These are phyloP conservation scores for Phanerodontia chrysosporium DNA, from an alignment of 768 basidiomycete genomes.

Conservation along the genomic window DNA sequence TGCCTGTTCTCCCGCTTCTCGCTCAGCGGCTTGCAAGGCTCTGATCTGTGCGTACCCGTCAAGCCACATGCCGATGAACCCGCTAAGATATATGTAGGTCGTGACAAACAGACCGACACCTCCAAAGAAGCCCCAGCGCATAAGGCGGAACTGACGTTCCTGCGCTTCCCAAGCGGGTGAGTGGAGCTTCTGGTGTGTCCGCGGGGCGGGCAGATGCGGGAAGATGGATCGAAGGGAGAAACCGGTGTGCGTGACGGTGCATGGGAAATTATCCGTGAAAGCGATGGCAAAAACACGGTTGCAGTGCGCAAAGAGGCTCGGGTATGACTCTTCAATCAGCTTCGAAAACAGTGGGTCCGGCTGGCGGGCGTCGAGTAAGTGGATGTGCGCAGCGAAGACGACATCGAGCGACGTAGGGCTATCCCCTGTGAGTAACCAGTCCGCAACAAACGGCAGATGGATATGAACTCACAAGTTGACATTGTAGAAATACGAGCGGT, in stretches of 20 bases:
- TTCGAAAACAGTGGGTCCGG: conserved; percentile 56
- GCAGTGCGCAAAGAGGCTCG: conserved; percentile 55
- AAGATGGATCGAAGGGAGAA: conserved; percentile 36
- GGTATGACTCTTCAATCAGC: conserved; percentile 52
- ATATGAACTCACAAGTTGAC: conserved; percentile 2
- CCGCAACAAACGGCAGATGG: not conserved
- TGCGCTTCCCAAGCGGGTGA: conserved; percentile 12
- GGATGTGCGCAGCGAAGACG: conserved; percentile 62
- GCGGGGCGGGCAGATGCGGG: conserved; percentile 5
- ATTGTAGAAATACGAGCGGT: conserved; percentile 45
- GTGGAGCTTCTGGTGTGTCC: conserved; percentile 22
- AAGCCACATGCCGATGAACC: not conserved
- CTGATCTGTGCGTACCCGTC: not conserved
- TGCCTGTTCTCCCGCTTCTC: not conserved
- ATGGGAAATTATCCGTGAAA: conserved; percentile 22
- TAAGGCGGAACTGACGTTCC: conserved; percentile 43
- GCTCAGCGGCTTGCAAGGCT: not conserved
- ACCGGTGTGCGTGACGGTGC: conserved; percentile 9
- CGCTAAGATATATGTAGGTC: not conserved
- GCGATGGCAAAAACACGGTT: conserved; percentile 39
- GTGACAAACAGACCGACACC: not conserved
- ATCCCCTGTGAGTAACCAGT: not conserved
- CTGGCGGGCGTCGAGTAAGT: conserved; percentile 54
- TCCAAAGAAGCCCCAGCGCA: conserved; percentile 45
- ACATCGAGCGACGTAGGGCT: conserved; percentile 66